A percentile compares a stretch with the other conserved stretches of the same genome.
Conservation (phyloP, 805 yeast species). For the Myxozyma sirexii region DNA sequence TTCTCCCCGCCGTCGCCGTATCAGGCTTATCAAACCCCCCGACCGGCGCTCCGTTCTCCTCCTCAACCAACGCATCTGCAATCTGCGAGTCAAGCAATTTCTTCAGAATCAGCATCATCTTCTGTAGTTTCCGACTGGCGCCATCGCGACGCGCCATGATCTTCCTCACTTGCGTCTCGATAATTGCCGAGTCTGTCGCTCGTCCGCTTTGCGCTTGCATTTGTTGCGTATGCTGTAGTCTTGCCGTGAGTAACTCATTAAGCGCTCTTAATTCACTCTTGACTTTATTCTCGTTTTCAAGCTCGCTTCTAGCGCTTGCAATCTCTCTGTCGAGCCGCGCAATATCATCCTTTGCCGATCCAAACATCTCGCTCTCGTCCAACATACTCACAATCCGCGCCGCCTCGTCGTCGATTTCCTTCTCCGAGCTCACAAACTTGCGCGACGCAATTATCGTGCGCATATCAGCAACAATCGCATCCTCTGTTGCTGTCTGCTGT, state of each 20-base stretch:
- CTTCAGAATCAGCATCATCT: conserved; percentile 12
- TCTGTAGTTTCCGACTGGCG: not conserved
- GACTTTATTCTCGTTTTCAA: not conserved
- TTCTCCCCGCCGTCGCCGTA: not conserved
- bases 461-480: conserved; percentile 4
- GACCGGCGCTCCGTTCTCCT: conserved; percentile 26
- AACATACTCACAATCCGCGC: not conserved
- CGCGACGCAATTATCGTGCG: conserved; percentile 15
- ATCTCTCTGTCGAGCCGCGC: not conserved
- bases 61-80: conserved; percentile 19
- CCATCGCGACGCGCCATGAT: not conserved
- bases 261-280: not conserved
- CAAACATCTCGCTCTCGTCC: not conserved
- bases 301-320: not conserved
- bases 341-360: not conserved
- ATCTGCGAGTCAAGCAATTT: conserved; percentile 11
- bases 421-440: not conserved
- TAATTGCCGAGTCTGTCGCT: not conserved
- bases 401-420: not conserved
- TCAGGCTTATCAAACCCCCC: conserved; percentile 19
- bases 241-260: conserved; percentile 7
- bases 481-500: not conserved
- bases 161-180: not conserved
- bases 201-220: not conserved
- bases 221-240: not conserved